These are phyloP conservation scores for Globisporangium orthogonon DNA, from an alignment of 352 stramenopile species.

Conservation along the genomic window DNA sequence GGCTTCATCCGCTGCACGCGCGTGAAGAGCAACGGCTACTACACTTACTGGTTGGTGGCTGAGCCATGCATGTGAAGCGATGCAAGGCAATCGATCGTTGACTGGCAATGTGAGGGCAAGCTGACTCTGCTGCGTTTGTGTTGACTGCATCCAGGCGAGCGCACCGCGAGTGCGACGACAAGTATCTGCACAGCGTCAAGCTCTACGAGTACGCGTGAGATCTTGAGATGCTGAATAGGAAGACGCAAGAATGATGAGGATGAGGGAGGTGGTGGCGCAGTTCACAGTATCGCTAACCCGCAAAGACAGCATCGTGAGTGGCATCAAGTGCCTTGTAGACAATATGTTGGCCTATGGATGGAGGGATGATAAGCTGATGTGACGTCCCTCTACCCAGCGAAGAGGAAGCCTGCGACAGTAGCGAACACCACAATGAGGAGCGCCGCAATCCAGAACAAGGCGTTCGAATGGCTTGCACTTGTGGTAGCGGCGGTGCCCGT, in stretches of 20 bases:
- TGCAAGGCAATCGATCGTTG: neutral
- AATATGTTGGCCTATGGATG: no score
- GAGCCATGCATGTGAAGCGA: neutral
- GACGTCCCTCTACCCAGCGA: slow-evolving; percentile 3
- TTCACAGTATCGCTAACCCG: neutral
- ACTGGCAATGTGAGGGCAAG: no score
- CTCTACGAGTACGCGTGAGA: slow-evolving; percentile 63
- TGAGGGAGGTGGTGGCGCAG: neutral
- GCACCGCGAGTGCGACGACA: slow-evolving; percentile 75
- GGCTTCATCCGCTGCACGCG: slow-evolving; percentile 72
- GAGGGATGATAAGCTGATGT: neutral
- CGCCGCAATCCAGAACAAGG: slow-evolving; percentile 29
- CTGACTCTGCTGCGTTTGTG: no score
- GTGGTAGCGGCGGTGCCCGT: no score
- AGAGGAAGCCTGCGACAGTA: slow-evolving; percentile 25
- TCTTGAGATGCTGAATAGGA: neutral
- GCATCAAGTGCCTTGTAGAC: neutral
- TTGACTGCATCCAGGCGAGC: slow-evolving; percentile 23
- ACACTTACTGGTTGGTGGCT: slow-evolving; percentile 60
- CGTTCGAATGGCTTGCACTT: slow-evolving; percentile 6
- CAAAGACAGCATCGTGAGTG: neutral
- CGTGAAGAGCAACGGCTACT: slow-evolving; percentile 79
- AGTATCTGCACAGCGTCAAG: slow-evolving; percentile 76
- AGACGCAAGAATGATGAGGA: neutral
- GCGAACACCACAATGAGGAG: slow-evolving; percentile 29